Evolutionary conservation across 2,329 filamentous ascomycete species (phyloP).

Genomic region (Ophiosphaerella narmari): DNA sequence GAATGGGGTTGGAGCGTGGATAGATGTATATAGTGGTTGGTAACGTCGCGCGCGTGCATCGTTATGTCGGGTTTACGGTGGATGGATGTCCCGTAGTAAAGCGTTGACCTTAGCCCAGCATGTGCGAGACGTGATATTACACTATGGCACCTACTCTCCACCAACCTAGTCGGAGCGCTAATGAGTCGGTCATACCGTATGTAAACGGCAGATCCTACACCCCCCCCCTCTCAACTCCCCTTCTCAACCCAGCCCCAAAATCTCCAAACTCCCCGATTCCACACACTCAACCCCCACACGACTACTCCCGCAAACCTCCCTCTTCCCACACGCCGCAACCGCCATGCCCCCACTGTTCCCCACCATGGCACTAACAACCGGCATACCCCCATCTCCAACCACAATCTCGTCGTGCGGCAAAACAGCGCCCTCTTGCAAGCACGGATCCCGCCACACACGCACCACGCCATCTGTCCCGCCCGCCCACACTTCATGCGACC

Average conservation of each 20-base stretch:
- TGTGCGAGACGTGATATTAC: too few relatives aligned
- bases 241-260: slow-evolving; percentile 19
- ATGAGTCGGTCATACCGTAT: too few relatives aligned
- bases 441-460: slow-evolving; percentile 47
- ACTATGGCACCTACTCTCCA: too few relatives aligned
- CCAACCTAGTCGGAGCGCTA: too few relatives aligned
- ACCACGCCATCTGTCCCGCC: slow-evolving; percentile 62
- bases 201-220: too few relatives aligned
- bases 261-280: slow-evolving; percentile 32
- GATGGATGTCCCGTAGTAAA: too few relatives aligned
- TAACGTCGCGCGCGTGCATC: neutral
- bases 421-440: slow-evolving; percentile 33
- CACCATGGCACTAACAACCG: slow-evolving; percentile 31
- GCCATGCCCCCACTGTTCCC: slow-evolving; percentile 27
- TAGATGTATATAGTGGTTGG: neutral
- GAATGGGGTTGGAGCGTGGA: too few relatives aligned
- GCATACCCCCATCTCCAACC: slow-evolving; percentile 15
- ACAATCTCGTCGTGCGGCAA: slow-evolving; percentile 43
- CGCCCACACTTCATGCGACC: slow-evolving; percentile 60
- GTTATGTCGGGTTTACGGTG: too few relatives aligned
- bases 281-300: slow-evolving; percentile 5
- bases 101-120: too few relatives aligned
- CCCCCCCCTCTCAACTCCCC: too few relatives aligned
- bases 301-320: slow-evolving; percentile 3
- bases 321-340: slow-evolving; percentile 29